These are phyloP conservation scores for Hylodesmum podocarpum DNA, from an alignment of 306 rosid species.

Conservation along the genomic window DNA sequence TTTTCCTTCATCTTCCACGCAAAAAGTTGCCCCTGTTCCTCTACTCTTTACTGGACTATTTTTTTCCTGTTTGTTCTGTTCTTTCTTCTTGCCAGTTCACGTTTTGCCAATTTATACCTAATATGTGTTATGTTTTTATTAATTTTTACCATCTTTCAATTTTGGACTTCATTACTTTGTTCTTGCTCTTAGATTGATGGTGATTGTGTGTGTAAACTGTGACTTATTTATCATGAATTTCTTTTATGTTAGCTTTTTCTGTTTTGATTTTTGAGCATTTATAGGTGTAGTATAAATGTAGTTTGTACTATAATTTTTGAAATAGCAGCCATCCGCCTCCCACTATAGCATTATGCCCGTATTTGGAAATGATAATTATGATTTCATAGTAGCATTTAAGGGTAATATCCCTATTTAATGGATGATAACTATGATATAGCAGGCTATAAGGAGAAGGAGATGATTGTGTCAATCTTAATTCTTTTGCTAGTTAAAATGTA, in stretches of 20 bases:
- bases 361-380: not conserved
- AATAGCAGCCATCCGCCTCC: not conserved
- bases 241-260: not conserved
- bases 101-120: not conserved
- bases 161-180: not conserved
- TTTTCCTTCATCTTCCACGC: not conserved
- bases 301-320: not conserved
- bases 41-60: not conserved
- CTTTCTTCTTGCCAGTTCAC: not conserved
- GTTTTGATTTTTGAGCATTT: not conserved
- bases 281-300: not conserved
- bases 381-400: not conserved
- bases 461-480: not conserved
- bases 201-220: not conserved
- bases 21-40: not conserved
- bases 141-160: not conserved
- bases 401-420: not conserved
- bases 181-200: not conserved
- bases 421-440: not conserved
- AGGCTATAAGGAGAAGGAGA: not conserved
- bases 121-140: not conserved
- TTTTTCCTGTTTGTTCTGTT: not conserved
- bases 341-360: not conserved
- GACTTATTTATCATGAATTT: not conserved
- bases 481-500: not conserved